A percentile compares a stretch with the other conserved stretches of the same genome.
Evolutionary conservation across 2,329 filamentous ascomycete genomes (phyloP).

Genomic region (Colletotrichum caudatum): DNA sequence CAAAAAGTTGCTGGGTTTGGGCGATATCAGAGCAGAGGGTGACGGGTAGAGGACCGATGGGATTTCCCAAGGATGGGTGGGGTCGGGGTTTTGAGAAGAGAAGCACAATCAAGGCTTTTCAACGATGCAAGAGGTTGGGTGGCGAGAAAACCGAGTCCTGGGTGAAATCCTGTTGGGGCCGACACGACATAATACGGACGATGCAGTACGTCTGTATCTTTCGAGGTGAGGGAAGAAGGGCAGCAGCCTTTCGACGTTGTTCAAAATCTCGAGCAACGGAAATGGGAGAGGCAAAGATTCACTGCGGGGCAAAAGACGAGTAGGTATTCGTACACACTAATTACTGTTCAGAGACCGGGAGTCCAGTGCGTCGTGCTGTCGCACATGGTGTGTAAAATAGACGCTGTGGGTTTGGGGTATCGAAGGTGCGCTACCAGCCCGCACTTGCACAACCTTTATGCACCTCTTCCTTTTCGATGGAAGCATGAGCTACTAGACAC

Average conservation of each 20-base stretch:
- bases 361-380: constrained; percentile 17
- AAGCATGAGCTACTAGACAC: not conserved
- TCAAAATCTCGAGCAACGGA: constrained; percentile 13
- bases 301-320: constrained; percentile 33
- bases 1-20: constrained; percentile 31
- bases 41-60: constrained; percentile 26
- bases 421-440: not conserved
- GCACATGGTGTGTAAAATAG: constrained; percentile 12
- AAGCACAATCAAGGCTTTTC: constrained; percentile 19
- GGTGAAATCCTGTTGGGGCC: constrained; percentile 12
- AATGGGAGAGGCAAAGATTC: constrained; percentile 20
- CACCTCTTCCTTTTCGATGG: not conserved
- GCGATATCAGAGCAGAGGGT: constrained; percentile 21
- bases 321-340: not conserved
- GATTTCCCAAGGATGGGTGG: constrained; percentile 35
- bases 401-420: constrained; percentile 5
- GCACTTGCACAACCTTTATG: constrained; percentile 2
- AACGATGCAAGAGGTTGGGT: constrained; percentile 23
- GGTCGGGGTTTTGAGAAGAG: constrained; percentile 22
- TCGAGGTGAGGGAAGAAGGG: not conserved
- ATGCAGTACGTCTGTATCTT: constrained; percentile 12
- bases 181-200: constrained; percentile 36
- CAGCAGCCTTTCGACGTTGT: not conserved
- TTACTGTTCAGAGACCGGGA: not conserved
- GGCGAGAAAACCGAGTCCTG: constrained; percentile 26